Conservation (phyloP, 2,329 filamentous ascomycete genomes). For the Tolypocladium paradoxum region DNA sequence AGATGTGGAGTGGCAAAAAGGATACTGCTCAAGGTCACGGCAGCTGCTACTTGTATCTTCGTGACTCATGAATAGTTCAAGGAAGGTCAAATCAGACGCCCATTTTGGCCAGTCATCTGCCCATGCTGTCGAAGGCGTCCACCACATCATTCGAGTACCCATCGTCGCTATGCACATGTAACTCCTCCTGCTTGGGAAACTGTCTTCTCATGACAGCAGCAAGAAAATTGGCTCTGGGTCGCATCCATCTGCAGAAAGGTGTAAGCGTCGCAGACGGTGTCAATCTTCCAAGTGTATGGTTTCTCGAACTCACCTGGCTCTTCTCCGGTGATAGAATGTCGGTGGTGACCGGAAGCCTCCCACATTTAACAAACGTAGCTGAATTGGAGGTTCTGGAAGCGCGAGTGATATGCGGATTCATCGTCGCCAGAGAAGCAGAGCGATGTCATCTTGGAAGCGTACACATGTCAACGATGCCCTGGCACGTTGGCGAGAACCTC, state of each 20-base stretch:
- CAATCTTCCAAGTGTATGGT: neutral
- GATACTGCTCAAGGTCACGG: too few species aligned
- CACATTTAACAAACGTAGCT: neutral
- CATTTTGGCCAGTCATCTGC: too few species aligned
- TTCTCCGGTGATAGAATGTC: neutral
- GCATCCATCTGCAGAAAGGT: neutral
- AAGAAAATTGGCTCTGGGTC: neutral
- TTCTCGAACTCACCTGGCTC: neutral
- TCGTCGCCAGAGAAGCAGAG: neutral
- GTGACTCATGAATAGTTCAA: too few species aligned
- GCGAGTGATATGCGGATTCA: neutral
- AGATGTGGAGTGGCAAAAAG: too few species aligned
- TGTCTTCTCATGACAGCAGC: neutral
- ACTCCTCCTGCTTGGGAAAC: neutral
- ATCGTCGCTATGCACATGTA: neutral
- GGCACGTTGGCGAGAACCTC: neutral
- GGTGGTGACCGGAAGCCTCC: neutral
- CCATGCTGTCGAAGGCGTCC: too few species aligned
- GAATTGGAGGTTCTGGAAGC: neutral
- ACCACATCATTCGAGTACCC: neutral
- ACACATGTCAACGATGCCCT: neutral
- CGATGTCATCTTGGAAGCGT: neutral
- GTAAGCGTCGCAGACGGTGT: neutral
- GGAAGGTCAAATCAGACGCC: too few species aligned
- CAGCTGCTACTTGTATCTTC: too few species aligned